Evolutionary conservation across 2,329 filamentous ascomycete genomes (phyloP).

Genomic region (Lasiodiplodia citricola): DNA sequence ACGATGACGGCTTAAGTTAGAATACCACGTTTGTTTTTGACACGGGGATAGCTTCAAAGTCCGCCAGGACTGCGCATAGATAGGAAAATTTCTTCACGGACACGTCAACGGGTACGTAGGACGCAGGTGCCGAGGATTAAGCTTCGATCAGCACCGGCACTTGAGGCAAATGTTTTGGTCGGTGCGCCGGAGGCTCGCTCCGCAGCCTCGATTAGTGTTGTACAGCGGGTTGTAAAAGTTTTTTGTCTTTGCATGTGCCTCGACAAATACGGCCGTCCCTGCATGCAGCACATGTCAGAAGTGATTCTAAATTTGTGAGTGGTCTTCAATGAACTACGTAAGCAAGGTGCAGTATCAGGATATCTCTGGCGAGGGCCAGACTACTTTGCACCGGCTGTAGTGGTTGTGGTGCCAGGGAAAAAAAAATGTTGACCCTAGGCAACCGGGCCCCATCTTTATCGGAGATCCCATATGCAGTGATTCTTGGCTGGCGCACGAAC

Average conservation of each 20-base stretch:
- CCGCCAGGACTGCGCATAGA: neutral
- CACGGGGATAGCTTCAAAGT: constrained; percentile 12
- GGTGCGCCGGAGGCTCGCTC: constrained; percentile 10
- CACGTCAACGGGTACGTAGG: constrained; percentile 11
- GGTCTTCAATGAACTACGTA: no score
- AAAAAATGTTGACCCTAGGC: neutral
- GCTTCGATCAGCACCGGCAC: constrained; percentile 19
- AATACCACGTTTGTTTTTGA: constrained; percentile 20
- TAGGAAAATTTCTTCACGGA: constrained; percentile 13
- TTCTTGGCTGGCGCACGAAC: neutral
- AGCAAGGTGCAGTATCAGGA: no score
- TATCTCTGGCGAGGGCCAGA: no score
- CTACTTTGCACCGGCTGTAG: no score
- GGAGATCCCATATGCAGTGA: neutral
- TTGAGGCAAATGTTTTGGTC: neutral
- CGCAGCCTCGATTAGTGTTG: neutral
- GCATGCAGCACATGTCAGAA: no score
- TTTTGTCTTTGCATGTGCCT: no score
- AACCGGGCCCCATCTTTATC: neutral
- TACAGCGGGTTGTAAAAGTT: neutral
- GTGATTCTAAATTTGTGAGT: no score
- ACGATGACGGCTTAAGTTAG: constrained; percentile 4
- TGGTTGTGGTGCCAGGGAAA: no score
- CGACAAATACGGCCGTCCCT: no score
- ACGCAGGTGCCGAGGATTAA: constrained; percentile 16